Base-by-base conservation (phyloP, 169 alveolate species). In the Eimeria acervulina region DNA sequence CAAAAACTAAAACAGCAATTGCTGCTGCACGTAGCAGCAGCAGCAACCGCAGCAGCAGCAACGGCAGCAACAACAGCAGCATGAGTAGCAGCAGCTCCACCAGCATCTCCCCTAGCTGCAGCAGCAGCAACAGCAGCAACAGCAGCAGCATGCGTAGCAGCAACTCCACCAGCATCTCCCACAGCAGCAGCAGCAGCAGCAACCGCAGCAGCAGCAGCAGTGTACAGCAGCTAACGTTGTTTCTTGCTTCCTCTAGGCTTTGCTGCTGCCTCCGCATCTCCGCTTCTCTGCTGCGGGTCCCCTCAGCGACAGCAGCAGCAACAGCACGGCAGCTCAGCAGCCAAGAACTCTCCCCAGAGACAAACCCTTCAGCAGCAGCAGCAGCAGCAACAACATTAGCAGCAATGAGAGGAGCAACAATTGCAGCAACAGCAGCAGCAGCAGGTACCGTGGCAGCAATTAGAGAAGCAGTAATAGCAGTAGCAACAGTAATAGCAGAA, bases 181-280 rank as follows among this genome's bases (percentile, higher is more conserved):
- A 33, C 89, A 78, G 89, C 89, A 40, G 89, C 89, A 40, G 23
- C 63, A 7, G 89, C 68, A 78, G 89, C 89, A 78, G 59, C 89
- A 78, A 63, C 84, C 23, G 13, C 84, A 12, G 59, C 15, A 51
- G 59, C 59, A 51, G 59, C 59, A 51, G 21, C 59, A 51, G 15
- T 10, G 15, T 33, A 51, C 13, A 8, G 12, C 40, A 23, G 44
- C 36, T 38, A 19, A 78, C 89, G 89, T 21, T 38, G 33, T 42
- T n/a, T 33, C 40, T 78, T 7, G 89, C 89, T 13, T 78, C 89
- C 66, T 33, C 89, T 13, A 23, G 10, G 63, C 33, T 78, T 38
- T 78, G 89, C 33, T 40, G 89, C 42, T 38, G 89, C 63, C 15
- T 59, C 63, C 61, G 55, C 89, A 78, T 1, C 68, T 78, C 89